phyloP scores from a whole-genome alignment of 352 stramenopile genomes.

The Phytophthora pini region DNA sequence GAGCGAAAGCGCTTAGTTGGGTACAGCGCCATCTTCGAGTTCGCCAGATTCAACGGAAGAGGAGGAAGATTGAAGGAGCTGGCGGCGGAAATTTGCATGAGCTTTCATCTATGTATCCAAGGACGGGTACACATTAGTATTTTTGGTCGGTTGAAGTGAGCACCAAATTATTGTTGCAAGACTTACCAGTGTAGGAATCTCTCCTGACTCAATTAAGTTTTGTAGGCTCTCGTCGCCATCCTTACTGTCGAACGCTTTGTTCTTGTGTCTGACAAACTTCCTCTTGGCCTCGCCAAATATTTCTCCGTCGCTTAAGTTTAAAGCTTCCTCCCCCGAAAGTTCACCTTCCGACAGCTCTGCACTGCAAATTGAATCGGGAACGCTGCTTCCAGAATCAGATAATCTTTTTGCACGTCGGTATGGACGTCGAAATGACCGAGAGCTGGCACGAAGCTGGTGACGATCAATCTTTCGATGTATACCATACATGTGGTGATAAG shows the following conservation, averaged over 20 bases:
- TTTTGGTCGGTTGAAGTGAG: not conserved
- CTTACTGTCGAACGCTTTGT: conserved; percentile 8
- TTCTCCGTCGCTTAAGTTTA: conserved; percentile 74
- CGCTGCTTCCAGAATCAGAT: conserved; percentile 32
- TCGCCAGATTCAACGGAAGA: conserved; percentile 44
- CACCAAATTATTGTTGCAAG: conserved; percentile 1
- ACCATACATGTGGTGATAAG: not conserved
- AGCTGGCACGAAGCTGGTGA: conserved; percentile 14
- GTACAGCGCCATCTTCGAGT: conserved; percentile 31
- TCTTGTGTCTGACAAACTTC: conserved; percentile 37
- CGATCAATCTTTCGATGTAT: conserved; percentile 26
- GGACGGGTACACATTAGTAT: conserved; percentile 8
- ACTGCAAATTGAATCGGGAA: conserved; percentile 37
- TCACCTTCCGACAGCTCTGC: conserved; percentile 57
- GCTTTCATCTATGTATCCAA: conserved; percentile 23
- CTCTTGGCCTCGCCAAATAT: conserved; percentile 46
- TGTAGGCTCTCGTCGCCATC: conserved; percentile 12
- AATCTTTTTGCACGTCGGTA: conserved; percentile 1
- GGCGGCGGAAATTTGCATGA: conserved; percentile 28
- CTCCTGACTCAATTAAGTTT: conserved; percentile 63
- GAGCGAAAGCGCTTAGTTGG: conserved; percentile 1
- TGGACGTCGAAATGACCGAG: conserved; percentile 2
- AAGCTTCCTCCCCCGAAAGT: conserved; percentile 19
- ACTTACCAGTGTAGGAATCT: conserved; percentile 44
- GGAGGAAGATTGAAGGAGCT: conserved; percentile 26